These are phyloP conservation scores for Fraxinus floribunda DNA, from an alignment of 305 asterid genomes.

Conservation along the genomic window DNA sequence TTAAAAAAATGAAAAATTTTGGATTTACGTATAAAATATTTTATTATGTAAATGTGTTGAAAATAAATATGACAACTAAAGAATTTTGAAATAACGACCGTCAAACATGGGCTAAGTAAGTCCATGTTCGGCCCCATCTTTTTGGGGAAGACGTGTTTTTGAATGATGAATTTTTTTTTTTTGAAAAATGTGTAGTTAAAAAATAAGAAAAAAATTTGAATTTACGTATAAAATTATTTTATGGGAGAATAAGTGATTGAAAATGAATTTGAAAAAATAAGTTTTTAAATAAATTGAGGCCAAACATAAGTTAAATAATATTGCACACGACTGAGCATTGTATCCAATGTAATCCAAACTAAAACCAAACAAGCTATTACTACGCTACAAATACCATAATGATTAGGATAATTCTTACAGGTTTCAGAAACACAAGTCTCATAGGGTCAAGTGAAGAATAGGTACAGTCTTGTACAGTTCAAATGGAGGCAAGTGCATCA, in stretches of 20 bases:
- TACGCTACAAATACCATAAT: background rate
- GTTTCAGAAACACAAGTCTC: background rate
- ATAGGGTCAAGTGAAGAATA: background rate
- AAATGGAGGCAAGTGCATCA: background rate
- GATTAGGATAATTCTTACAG: background rate
- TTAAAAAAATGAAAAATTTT: too few relatives aligned
- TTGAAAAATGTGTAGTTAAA: too few relatives aligned
- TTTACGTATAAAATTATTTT: too few relatives aligned
- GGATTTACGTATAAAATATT: too few relatives aligned
- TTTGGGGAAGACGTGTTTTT: background rate
- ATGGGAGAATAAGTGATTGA: background rate
- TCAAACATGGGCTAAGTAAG: too few relatives aligned
- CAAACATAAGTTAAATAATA: background rate
- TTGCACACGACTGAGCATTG: background rate
- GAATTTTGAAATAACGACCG: too few relatives aligned
- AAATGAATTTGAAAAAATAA: background rate
- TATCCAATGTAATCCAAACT: background rate
- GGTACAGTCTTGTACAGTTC: background rate
- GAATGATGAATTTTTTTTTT: too few relatives aligned
- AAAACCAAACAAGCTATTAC: background rate
- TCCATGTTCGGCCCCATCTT: too few relatives aligned
- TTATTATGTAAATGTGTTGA: too few relatives aligned
- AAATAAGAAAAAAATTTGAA: too few relatives aligned
- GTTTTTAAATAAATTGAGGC: background rate
- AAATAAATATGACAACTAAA: too few relatives aligned